phyloP scores from a whole-genome alignment of 257 asterid species.

The Verbena officinalis region DNA sequence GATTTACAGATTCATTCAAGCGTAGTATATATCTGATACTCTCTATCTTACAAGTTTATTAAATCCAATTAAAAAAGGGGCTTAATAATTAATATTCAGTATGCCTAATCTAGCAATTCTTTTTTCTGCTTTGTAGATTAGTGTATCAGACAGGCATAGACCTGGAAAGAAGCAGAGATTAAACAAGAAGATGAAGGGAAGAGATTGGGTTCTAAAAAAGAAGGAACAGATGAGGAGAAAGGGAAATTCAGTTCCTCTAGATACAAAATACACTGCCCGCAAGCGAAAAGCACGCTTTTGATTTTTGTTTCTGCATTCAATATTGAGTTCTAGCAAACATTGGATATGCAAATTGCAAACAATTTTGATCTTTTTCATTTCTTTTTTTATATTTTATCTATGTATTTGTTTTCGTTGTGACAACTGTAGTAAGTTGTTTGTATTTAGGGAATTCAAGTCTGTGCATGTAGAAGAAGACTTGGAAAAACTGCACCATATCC shows the following conservation, averaged over 20 bases:
- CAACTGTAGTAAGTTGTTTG: no score
- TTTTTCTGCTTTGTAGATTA: conserved; percentile 47
- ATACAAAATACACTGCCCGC: conserved; percentile 85
- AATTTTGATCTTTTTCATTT: background rate
- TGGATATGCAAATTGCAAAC: background rate
- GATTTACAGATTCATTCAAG: background rate
- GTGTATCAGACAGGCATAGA: conserved; percentile 73
- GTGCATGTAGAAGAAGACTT: no score
- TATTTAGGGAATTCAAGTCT: no score
- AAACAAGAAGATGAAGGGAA: conserved; percentile 80
- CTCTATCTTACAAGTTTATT: no score
- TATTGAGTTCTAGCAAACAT: conserved; percentile 4
- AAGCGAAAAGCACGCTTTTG: conserved; percentile 80
- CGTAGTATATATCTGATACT: background rate
- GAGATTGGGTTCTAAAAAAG: conserved; percentile 72
- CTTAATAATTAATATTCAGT: no score
- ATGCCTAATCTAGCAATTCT: background rate
- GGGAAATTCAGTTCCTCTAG: conserved; percentile 75
- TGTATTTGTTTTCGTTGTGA: no score
- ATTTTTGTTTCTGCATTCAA: background rate
- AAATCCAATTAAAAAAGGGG: no score
- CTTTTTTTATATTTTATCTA: no score
- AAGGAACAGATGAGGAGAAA: conserved; percentile 82
- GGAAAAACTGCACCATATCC: no score
- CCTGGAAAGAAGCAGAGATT: conserved; percentile 80